phyloP scores from a whole-genome alignment of 768 basidiomycete species.

The Leccinum truebloodii region DNA sequence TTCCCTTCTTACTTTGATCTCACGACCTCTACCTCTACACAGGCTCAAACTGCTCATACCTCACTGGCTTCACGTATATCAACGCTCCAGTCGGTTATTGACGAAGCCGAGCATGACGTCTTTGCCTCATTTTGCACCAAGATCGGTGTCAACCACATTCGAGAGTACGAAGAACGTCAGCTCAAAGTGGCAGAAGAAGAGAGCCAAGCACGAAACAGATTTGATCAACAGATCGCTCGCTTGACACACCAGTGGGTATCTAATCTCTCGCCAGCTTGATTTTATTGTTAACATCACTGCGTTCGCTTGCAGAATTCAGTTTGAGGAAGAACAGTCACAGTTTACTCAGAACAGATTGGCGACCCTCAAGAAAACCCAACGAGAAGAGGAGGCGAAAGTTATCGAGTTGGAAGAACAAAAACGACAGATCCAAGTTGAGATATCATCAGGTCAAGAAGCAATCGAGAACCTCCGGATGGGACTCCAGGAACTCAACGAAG shows the following conservation, averaged over 20 bases:
- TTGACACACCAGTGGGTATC: constrained; percentile 76
- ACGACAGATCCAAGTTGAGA: constrained; percentile 54
- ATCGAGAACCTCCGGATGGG: constrained; percentile 62
- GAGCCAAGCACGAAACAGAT: constrained; percentile 78
- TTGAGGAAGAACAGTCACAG: constrained; percentile 76
- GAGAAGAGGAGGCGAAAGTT: constrained; percentile 55
- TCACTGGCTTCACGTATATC: constrained; percentile 56
- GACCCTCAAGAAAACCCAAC: constrained; percentile 51
- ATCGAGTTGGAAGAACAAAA: constrained; percentile 56
- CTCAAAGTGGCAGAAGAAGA: constrained; percentile 87
- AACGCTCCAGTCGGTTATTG: constrained; percentile 55
- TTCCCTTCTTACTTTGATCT: not conserved
- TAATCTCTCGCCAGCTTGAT: not conserved
- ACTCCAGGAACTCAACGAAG: constrained; percentile 58
- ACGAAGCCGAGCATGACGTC: constrained; percentile 77
- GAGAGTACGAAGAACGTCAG: constrained; percentile 93
- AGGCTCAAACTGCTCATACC: constrained; percentile 58
- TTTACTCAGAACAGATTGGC: constrained; percentile 61
- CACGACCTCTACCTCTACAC: not conserved
- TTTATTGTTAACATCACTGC: constrained; percentile 8
- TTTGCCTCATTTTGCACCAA: constrained; percentile 77
- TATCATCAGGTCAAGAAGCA: constrained; percentile 54
- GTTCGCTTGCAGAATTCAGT: constrained; percentile 59
- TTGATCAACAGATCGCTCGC: constrained; percentile 83
- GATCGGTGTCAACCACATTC: constrained; percentile 78